These are phyloP conservation scores for Linnemannia hyalina DNA, from an alignment of 192 early-diverging fungal genomes.

Conservation along the genomic window DNA sequence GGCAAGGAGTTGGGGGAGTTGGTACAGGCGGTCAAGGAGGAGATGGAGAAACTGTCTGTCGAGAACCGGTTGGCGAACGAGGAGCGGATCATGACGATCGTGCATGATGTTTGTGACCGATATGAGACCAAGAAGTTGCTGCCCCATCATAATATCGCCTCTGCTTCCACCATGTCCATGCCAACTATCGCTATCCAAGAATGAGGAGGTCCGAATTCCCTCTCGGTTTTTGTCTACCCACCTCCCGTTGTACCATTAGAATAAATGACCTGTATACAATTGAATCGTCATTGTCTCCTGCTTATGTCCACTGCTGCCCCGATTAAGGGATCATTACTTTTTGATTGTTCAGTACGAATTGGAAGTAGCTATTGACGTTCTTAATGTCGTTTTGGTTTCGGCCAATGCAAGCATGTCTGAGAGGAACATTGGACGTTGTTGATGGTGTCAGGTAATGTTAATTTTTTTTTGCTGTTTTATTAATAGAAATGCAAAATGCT, in stretches of 20 bases:
- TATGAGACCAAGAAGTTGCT: conserved; percentile 3
- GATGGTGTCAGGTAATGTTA: background rate
- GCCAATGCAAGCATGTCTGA: too few species aligned
- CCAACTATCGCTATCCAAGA: background rate
- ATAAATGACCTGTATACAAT: background rate
- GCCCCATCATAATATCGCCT: background rate
- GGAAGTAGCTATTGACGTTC: too few species aligned
- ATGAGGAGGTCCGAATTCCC: background rate
- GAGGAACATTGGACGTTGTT: too few species aligned
- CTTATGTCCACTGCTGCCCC: too few species aligned
- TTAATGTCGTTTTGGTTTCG: too few species aligned
- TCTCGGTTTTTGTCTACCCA: background rate
- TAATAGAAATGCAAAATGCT: background rate
- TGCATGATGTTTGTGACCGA: conserved; percentile 38
- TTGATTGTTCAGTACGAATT: too few species aligned
- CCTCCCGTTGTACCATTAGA: background rate
- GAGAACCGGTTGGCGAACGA: conserved; percentile 34
- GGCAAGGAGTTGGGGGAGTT: conserved; percentile 23
- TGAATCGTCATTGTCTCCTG: background rate
- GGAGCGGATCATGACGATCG: conserved; percentile 36
- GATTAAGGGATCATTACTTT: too few species aligned
- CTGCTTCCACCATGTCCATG: background rate
- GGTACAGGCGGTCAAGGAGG: conserved; percentile 26
- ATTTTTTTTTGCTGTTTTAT: background rate
- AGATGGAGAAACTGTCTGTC: conserved; percentile 36